These are phyloP conservation scores for Schizophyllum commune DNA, from an alignment of 1,284 basidiomycete genomes.

Conservation along the genomic window DNA sequence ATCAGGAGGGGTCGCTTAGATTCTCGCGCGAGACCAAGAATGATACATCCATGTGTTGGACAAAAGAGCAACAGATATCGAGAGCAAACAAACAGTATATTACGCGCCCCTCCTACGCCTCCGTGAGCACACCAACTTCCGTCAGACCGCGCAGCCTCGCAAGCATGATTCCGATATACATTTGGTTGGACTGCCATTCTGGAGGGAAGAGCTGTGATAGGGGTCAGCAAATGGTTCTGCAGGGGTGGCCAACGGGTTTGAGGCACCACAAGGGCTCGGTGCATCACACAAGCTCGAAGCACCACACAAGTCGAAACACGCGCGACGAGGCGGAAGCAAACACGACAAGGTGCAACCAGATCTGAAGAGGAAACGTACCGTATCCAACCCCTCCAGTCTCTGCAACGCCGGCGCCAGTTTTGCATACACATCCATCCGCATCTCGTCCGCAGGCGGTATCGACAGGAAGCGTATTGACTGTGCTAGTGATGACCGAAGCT, in stretches of 20 bases:
- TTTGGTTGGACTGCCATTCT: constrained; percentile 49
- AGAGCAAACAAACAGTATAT: too few relatives aligned
- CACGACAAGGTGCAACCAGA: too few relatives aligned
- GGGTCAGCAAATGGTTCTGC: constrained; percentile 10
- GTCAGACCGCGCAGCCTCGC: constrained; percentile 33
- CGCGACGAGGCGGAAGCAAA: constrained; percentile 20
- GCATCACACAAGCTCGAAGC: not conserved
- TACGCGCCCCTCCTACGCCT: too few relatives aligned
- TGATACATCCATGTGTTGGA: too few relatives aligned
- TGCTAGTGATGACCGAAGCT: constrained; percentile 34
- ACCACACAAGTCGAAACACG: not conserved
- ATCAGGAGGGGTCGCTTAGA: too few relatives aligned
- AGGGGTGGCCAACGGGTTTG: constrained; percentile 29
- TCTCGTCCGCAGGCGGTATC: constrained; percentile 39
- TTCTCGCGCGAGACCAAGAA: too few relatives aligned
- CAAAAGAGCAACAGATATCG: too few relatives aligned
- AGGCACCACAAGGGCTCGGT: not conserved
- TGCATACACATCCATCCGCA: constrained; percentile 47
- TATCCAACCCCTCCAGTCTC: constrained; percentile 41
- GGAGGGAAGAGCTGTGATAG: too few relatives aligned
- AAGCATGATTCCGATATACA: constrained; percentile 65
- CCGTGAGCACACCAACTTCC: too few relatives aligned
- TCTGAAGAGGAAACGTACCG: constrained; percentile 29
- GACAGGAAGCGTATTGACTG: constrained; percentile 45
- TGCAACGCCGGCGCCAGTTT: constrained; percentile 44